Percentiles rank a stretch among this genome's conserved stretches.
Conservation (phyloP, 2,329 filamentous ascomycete species). For the Septoria petroselini region DNA sequence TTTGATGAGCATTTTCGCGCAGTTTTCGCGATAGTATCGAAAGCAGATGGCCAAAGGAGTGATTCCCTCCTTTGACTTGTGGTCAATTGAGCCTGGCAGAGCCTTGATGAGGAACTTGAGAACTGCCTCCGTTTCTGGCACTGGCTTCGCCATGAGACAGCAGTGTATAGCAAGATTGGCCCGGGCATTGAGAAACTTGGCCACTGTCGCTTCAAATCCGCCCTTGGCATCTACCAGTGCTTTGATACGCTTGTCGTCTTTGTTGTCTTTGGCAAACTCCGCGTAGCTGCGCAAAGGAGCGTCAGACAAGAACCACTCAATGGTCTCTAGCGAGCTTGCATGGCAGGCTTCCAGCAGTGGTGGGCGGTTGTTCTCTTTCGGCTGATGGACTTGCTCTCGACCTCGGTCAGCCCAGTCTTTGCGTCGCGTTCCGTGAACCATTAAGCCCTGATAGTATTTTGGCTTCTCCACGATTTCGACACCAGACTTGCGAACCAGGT, state of each 20-base stretch:
- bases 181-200: conserved; percentile 59
- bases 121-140: conserved; percentile 50
- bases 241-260: conserved; percentile 60
- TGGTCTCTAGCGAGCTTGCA: conserved; percentile 59
- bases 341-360: conserved; percentile 61
- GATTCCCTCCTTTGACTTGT: conserved; percentile 54
- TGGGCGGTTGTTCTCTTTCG: conserved; percentile 44
- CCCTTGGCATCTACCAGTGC: conserved; percentile 58
- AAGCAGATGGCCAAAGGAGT: conserved; percentile 71
- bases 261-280: conserved; percentile 63
- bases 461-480: conserved; percentile 60
- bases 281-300: conserved; percentile 64
- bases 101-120: conserved; percentile 64
- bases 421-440: conserved; percentile 70
- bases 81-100: conserved; percentile 61
- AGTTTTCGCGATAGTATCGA: conserved; percentile 52
- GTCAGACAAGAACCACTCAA: conserved; percentile 76
- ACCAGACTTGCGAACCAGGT: conserved; percentile 64
- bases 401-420: conserved; percentile 70
- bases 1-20: conserved; percentile 60
- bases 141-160: conserved; percentile 47
- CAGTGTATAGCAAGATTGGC: conserved; percentile 63
- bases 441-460: conserved; percentile 71
- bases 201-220: conserved; percentile 62
- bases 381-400: conserved; percentile 34